Percentiles rank a stretch among this genome's conserved stretches.
These are phyloP conservation scores for Sphagnum magellanicum DNA, from an alignment of 228 moss, liverwort and hornwort genomes.

Conservation along the genomic window DNA sequence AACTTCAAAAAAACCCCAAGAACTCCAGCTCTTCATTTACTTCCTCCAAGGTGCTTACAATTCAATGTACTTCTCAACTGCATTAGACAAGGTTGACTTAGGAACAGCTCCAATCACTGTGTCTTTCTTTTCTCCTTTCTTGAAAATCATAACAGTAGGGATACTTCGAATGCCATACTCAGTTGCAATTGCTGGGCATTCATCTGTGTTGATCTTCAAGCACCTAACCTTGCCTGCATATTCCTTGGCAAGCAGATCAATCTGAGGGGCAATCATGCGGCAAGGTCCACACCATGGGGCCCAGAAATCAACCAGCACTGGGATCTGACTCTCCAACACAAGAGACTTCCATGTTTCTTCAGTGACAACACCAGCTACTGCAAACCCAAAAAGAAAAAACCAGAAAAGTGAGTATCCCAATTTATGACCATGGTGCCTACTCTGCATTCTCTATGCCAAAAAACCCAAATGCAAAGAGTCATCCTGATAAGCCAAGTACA, in stretches of 20 bases:
- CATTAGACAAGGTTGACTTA: constrained; percentile 51
- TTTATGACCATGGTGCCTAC: not conserved
- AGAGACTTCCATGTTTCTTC: constrained; percentile 51
- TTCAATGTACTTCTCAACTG: constrained; percentile 61
- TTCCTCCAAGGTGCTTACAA: constrained; percentile 29
- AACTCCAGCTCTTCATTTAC: no score
- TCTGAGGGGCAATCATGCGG: constrained; percentile 91
- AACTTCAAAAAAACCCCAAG: no score
- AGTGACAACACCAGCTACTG: constrained; percentile 54
- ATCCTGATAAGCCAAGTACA: not conserved
- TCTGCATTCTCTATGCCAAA: not conserved
- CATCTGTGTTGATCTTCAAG: constrained; percentile 92
- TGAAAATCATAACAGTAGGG: constrained; percentile 92
- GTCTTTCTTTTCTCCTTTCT: constrained; percentile 66
- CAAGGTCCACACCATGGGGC: constrained; percentile 99
- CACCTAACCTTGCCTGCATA: constrained; percentile 78
- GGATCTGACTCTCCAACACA: constrained; percentile 47
- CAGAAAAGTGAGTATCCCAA: not conserved
- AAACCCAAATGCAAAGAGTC: no score
- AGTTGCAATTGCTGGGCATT: constrained; percentile 73
- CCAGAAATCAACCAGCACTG: constrained; percentile 92
- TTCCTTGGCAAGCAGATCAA: constrained; percentile 75
- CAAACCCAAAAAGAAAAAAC: not conserved
- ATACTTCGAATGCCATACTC: constrained; percentile 97
- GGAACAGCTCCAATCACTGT: constrained; percentile 87